Evolutionary conservation across 2,329 filamentous ascomycete species (phyloP), one percentile per base, ranked within the genome.

Genomic region (Stachybotrys chlorohalonatus): DNA sequence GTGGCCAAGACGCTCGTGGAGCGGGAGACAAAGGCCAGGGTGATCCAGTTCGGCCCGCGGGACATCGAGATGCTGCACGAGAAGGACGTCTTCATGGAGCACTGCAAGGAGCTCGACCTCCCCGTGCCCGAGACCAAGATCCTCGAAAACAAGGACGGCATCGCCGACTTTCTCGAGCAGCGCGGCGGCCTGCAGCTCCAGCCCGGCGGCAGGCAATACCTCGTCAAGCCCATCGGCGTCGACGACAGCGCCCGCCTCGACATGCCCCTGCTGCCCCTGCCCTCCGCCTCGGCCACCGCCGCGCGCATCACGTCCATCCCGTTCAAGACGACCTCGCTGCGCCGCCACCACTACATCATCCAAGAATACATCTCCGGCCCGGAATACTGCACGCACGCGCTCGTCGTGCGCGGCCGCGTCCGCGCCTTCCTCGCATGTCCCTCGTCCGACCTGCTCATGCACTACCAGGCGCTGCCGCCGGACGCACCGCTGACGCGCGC

Each of bases 301-400:
- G 73, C 74, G 13, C 68, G 72, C 15, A 73, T 90, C 11, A 56
- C 63, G 1, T 13, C 71, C 66, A 62, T 72, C 6, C 63, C 63
- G 1, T 81, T 80, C 2, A 67, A 73, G 11, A 64, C 75, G 0
- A 72, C 74, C 2, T 80, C 85, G 0, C 55, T 57, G 13, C 56
- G 56, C 3, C 51, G 52, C 1, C 84, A 78, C 75, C 84, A 78
- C 75, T 90, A 56, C 65, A 61, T 70, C 17, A 54, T 90, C 30
- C 86, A 92, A 63, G 82, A 90, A 63, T 89, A 79, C 65, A 80
- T 88, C 57, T 55, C 62, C 0, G 75, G 77, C 0, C 73, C 75
- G 0, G 86, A 90, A 65, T 90, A 84, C 64, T 88, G 85, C 67
- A 89, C 87, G 0, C 87, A 91, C 60, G 72, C 86, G 0, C 73